Evolutionary conservation across 345 rosid species (phyloP).

Genomic region (Pistacia integerrima): DNA sequence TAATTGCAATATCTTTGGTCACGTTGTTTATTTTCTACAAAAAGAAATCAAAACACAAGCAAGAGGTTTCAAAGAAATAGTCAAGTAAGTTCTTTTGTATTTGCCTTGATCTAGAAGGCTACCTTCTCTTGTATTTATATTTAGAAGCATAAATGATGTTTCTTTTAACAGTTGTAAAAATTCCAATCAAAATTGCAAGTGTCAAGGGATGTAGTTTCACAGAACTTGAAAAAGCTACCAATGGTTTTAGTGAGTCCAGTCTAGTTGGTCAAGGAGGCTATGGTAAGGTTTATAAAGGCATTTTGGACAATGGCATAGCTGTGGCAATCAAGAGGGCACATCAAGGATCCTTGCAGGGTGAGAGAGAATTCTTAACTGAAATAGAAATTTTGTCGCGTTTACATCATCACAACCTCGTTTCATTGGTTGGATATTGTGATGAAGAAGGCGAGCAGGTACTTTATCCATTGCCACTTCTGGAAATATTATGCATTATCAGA

Average conservation of each 20-base stretch:
- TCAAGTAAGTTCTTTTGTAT: too few relatives aligned
- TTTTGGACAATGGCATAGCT: slow-evolving; percentile 40
- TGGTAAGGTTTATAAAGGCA: slow-evolving; percentile 58
- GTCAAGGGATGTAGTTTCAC: slow-evolving; percentile 43
- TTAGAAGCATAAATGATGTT: too few relatives aligned
- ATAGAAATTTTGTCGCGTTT: slow-evolving; percentile 51
- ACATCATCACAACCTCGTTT: slow-evolving; percentile 64
- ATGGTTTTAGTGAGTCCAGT: slow-evolving; percentile 26
- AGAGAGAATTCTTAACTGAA: slow-evolving; percentile 54
- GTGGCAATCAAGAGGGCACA: slow-evolving; percentile 60
- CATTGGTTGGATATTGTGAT: slow-evolving; percentile 55
- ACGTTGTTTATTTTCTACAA: slow-evolving; percentile 15
- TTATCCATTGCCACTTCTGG: neutral
- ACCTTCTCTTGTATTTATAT: too few relatives aligned
- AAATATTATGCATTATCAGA: neutral
- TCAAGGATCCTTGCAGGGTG: slow-evolving; percentile 47
- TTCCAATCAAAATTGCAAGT: slow-evolving; percentile 38
- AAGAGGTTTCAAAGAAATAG: too few relatives aligned
- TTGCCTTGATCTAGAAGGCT: too few relatives aligned
- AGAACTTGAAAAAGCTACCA: slow-evolving; percentile 48
- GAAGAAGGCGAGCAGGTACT: slow-evolving; percentile 50
- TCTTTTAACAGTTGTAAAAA: slow-evolving; percentile 18
- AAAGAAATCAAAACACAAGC: neutral
- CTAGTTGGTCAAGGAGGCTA: slow-evolving; percentile 60
- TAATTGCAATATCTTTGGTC: slow-evolving; percentile 20